Evolutionary conservation across 306 rosid species (phyloP).

Genomic region (Crotalaria pallida): DNA sequence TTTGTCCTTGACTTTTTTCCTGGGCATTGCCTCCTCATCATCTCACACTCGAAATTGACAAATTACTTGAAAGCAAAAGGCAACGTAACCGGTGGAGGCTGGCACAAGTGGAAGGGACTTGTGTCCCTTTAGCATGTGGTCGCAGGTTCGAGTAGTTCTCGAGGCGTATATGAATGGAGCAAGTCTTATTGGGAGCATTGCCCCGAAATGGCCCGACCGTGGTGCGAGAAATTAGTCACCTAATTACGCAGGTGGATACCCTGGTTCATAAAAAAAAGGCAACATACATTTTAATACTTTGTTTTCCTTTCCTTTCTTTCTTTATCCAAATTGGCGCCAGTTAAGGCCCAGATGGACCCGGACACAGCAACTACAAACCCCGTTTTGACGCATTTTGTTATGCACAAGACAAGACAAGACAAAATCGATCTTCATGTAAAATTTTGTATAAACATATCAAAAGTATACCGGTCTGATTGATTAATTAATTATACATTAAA

Average conservation of each 20-base stretch:
- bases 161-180: too few species aligned
- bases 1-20: too few species aligned
- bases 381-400: background rate
- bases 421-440: background rate
- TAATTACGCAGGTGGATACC: too few species aligned
- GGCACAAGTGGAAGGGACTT: too few species aligned
- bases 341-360: background rate
- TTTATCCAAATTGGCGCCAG: constrained; percentile 15
- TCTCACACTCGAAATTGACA: background rate
- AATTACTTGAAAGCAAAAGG: background rate
- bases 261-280: too few species aligned
- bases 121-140: too few species aligned
- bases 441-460: background rate
- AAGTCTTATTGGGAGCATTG: too few species aligned
- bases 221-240: too few species aligned
- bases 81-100: too few species aligned
- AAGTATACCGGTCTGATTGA: background rate
- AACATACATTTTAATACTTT: background rate
- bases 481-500: background rate
- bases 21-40: background rate
- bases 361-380: background rate
- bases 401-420: background rate
- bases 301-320: background rate
- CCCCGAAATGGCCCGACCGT: too few species aligned
- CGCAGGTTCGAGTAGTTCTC: too few species aligned